These are phyloP conservation scores for Chalaropsis ovoidea DNA, from an alignment of 2,329 filamentous ascomycete genomes.

Conservation along the genomic window DNA sequence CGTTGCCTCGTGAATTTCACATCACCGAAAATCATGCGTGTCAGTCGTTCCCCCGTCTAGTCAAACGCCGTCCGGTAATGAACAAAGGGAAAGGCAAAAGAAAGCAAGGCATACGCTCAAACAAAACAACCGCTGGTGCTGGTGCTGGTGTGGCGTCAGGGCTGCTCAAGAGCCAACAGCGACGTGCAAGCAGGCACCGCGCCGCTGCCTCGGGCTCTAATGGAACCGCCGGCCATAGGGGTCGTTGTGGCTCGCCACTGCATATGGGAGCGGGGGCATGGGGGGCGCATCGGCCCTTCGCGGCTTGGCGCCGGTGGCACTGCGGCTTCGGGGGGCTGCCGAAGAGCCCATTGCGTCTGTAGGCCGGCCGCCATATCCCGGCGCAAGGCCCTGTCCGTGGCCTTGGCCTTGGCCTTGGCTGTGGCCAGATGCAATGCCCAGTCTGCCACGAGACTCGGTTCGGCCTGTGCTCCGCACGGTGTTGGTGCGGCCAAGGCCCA, in stretches of 20 bases:
- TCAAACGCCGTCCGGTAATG: conserved; percentile 7
- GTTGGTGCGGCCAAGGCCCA: conserved; percentile 17
- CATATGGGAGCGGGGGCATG: conserved; percentile 23
- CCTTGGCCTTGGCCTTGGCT: conserved; percentile 1
- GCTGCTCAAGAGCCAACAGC: background rate
- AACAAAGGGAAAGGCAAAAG: background rate
- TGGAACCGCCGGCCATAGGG: conserved; percentile 22
- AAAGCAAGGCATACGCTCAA: background rate
- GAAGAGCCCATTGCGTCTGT: conserved; percentile 1
- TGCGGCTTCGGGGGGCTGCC: conserved; percentile 3
- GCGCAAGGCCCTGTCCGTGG: background rate
- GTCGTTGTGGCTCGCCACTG: conserved; percentile 19
- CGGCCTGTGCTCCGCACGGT: conserved; percentile 21
- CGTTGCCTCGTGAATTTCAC: too few species aligned
- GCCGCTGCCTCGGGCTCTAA: background rate
- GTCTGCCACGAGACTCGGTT: conserved; percentile 19
- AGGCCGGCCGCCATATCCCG: background rate
- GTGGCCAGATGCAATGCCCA: background rate
- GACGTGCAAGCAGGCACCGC: background rate
- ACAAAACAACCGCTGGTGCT: background rate
- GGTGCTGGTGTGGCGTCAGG: background rate
- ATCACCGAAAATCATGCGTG: too few species aligned
- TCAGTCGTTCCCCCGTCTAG: background rate
- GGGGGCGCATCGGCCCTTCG: conserved; percentile 17
- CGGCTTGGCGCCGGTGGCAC: background rate